Conservation (phyloP, 2,329 filamentous ascomycete species). For the Cytospora paraplurivora region DNA sequence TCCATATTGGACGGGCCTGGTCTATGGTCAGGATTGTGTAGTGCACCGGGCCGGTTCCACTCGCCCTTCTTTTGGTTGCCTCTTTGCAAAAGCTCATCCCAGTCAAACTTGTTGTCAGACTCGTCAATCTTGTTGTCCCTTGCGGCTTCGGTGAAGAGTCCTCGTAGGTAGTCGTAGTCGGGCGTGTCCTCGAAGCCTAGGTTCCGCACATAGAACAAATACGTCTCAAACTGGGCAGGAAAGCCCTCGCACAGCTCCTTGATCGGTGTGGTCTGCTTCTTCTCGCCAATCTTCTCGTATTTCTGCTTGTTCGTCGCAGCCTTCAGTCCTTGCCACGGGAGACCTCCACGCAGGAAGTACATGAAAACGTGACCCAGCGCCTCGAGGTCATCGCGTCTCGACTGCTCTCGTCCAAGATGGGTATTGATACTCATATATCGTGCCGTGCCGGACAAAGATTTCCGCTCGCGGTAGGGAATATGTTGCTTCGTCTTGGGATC, state of each 20-base stretch:
- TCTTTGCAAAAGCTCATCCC: conserved; percentile 51
- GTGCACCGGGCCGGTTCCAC: conserved; percentile 67
- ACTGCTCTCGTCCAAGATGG: conserved; percentile 94
- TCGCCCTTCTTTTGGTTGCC: conserved; percentile 69
- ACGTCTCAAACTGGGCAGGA: conserved; percentile 97
- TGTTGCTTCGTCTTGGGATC: conserved; percentile 99
- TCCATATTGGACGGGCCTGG: conserved; percentile 85
- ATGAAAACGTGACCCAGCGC: conserved; percentile 77
- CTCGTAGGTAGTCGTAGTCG: conserved; percentile 96
- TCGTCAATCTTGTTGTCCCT: conserved; percentile 69
- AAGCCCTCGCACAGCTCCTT: conserved; percentile 97
- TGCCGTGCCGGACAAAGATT: conserved; percentile 93
- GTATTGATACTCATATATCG: conserved; percentile 99
- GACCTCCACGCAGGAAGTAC: conserved; percentile 71
- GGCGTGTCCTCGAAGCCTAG: conserved; percentile 98
- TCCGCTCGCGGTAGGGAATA: conserved; percentile 95
- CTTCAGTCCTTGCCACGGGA: conserved; percentile 74
- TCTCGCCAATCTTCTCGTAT: conserved; percentile 99
- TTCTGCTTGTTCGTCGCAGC: conserved; percentile 88
- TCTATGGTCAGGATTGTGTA: conserved; percentile 76
- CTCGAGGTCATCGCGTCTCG: conserved; percentile 91
- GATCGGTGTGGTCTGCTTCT: conserved; percentile 97
- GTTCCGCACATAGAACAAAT: conserved; percentile 95
- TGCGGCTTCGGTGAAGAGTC: conserved; percentile 86
- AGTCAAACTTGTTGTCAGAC: conserved; percentile 97